Evolutionary conservation across 345 rosid species (phyloP).

Genomic region (Psidium friedrichsthalianum): DNA sequence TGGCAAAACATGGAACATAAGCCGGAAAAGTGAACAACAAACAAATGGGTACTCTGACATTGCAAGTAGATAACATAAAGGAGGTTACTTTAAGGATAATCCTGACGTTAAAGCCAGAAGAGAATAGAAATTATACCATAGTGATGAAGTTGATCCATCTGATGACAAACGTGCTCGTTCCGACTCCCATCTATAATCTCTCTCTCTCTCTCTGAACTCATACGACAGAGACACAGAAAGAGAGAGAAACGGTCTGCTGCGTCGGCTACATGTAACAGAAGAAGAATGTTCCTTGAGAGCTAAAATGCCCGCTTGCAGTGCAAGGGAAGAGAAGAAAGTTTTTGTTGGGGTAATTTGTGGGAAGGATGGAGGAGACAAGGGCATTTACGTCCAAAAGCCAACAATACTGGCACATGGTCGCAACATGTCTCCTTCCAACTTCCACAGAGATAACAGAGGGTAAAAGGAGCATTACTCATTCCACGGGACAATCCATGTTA

Average conservation of each 20-base stretch:
- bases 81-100: not conserved
- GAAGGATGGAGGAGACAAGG: not conserved
- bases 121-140: conserved; percentile 35
- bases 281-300: not conserved
- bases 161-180: conserved; percentile 78
- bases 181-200: conserved; percentile 45
- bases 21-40: not conserved
- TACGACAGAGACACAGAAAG: not conserved
- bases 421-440: not conserved
- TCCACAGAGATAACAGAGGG: no score
- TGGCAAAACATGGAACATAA: not conserved
- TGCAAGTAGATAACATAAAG: not conserved
- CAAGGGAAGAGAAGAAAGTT: conserved; percentile 5
- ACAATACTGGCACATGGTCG: not conserved
- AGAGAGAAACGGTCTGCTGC: not conserved
- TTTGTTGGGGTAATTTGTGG: not conserved
- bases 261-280: not conserved
- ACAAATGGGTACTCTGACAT: not conserved
- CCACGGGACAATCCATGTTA: not conserved
- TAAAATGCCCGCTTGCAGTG: conserved; percentile 11
- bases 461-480: not conserved
- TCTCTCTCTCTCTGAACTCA: not conserved
- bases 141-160: conserved; percentile 93
- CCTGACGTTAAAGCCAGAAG: not conserved
- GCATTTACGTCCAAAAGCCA: not conserved